Evolutionary conservation across 108 stramenopile genomes (phyloP).

Genomic region (Chaetoceros muelleri): DNA sequence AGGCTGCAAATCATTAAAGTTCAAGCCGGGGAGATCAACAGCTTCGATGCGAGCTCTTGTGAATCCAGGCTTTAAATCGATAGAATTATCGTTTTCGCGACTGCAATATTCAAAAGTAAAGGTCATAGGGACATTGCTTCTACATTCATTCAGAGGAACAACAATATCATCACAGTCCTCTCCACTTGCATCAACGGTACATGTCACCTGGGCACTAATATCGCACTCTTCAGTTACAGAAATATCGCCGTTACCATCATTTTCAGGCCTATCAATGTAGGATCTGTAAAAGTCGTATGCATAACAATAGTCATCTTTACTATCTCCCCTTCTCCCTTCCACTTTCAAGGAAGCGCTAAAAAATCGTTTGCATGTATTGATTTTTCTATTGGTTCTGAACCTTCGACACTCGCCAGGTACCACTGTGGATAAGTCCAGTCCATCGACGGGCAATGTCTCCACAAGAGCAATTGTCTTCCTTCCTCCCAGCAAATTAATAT

Average conservation of each 20-base stretch:
- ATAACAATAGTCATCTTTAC: not conserved
- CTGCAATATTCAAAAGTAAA: not conserved
- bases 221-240: not conserved
- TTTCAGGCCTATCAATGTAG: not conserved
- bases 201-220: not conserved
- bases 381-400: not conserved
- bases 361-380: not conserved
- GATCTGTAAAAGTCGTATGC: not conserved
- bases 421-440: not conserved
- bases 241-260: not conserved
- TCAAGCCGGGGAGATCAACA: not conserved
- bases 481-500: not conserved
- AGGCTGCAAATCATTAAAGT: not conserved
- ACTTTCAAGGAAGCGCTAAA: not conserved
- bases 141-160: not conserved
- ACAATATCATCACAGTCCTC: not conserved
- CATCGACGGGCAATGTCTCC: not conserved
- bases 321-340: not conserved
- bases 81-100: not conserved
- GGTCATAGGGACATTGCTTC: not conserved
- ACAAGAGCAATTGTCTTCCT: not conserved
- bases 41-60: not conserved
- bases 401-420: not conserved
- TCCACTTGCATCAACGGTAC: not conserved
- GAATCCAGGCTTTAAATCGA: not conserved